Percentiles rank a stretch among this genome's conserved stretches.
phyloP scores from a whole-genome alignment of 202 grass and related monocot species.

The Eragrostis tef region DNA sequence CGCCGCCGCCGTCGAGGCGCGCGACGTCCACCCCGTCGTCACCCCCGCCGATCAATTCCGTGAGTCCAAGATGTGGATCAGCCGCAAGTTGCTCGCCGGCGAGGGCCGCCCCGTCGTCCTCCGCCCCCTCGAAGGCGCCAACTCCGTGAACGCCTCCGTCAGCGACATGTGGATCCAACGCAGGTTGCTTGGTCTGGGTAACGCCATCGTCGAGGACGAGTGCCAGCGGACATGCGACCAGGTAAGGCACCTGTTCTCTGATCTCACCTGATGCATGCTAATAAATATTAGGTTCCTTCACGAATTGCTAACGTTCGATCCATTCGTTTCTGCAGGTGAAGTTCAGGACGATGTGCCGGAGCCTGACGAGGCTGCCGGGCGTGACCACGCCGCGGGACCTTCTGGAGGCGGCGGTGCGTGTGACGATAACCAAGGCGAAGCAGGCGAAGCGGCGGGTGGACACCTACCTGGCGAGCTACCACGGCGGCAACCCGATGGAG shows the following conservation, averaged over 20 bases:
- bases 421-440: conserved; percentile 26
- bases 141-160: not conserved
- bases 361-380: conserved; percentile 31
- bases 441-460: conserved; percentile 30
- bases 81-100: not conserved
- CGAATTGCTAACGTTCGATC: not conserved
- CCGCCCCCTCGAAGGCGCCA: not conserved
- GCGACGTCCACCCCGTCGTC: not conserved
- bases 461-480: not conserved
- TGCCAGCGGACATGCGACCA: conserved; percentile 34
- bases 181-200: too few species aligned
- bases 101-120: not conserved
- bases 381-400: conserved; percentile 30
- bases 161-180: not conserved
- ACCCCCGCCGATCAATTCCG: too few species aligned
- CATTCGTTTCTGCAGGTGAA: not conserved
- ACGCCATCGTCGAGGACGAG: not conserved
- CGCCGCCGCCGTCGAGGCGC: not conserved
- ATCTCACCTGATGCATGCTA: too few species aligned
- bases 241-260: not conserved
- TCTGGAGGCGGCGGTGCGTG: conserved; percentile 38
- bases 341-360: conserved; percentile 47
- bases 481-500: conserved; percentile 37
- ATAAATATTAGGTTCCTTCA: too few species aligned
- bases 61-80: not conserved